These are phyloP conservation scores for Botrytis medusae DNA, from an alignment of 2,329 filamentous ascomycete species.

Conservation along the genomic window DNA sequence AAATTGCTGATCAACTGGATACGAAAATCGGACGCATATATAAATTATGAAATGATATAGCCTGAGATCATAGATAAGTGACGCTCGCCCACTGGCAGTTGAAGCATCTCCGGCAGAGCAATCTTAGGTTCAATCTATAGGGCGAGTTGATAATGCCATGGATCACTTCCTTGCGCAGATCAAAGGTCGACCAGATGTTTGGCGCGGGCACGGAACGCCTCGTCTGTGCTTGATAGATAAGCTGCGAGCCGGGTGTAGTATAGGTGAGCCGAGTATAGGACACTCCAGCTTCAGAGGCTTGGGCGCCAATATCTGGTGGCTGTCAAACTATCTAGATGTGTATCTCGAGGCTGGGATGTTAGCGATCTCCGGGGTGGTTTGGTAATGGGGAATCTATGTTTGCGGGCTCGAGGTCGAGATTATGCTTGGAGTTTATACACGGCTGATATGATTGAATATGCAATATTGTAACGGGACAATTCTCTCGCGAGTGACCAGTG, in stretches of 20 bases:
- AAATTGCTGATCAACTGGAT: not conserved
- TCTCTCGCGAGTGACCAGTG: too few species aligned
- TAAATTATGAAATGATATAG: slow-evolving; percentile 4
- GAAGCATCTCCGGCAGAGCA: slow-evolving; percentile 16
- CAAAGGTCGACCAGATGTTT: not conserved
- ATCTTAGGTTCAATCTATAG: not conserved
- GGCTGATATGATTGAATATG: not conserved
- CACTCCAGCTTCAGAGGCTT: not conserved
- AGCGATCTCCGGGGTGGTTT: not conserved
- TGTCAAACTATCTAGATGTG: not conserved
- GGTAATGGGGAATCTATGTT: not conserved
- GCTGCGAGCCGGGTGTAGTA: not conserved
- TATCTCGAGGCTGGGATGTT: not conserved
- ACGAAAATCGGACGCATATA: slow-evolving; percentile 1
- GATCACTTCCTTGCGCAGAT: not conserved
- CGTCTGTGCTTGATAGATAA: slow-evolving; percentile 9
- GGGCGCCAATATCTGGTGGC: not conserved
- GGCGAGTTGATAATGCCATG: not conserved
- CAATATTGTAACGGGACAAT: not conserved
- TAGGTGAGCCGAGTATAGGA: not conserved
- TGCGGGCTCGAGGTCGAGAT: not conserved
- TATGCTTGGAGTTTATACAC: not conserved
- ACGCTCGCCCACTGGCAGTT: not conserved
- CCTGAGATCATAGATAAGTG: not conserved
- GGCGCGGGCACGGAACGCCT: not conserved